phyloP scores from a whole-genome alignment of 2,329 filamentous ascomycete species.

The Thelonectria rubi region DNA sequence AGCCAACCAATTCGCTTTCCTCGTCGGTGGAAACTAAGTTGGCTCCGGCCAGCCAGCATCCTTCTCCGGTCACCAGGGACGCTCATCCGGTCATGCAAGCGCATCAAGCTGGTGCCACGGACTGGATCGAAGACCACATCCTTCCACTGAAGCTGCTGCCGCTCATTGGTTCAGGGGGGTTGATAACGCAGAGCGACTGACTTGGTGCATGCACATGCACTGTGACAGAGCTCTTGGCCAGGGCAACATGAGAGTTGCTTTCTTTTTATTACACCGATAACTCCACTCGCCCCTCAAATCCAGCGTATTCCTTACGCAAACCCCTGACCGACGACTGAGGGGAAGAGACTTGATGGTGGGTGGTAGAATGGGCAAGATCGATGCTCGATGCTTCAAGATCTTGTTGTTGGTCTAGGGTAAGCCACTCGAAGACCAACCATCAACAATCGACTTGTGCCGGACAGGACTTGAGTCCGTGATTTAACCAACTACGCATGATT shows the following conservation, averaged over 20 bases:
- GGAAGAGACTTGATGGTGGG: background rate
- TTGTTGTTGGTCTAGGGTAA: too few relatives aligned
- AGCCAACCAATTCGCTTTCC: background rate
- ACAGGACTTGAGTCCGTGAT: too few relatives aligned
- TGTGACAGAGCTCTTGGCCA: background rate
- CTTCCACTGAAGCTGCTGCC: constrained; percentile 5
- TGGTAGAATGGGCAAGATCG: too few relatives aligned
- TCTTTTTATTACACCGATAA: constrained; percentile 19
- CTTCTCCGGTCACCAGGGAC: constrained; percentile 15
- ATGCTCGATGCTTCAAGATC: too few relatives aligned
- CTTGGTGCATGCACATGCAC: background rate
- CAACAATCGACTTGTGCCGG: too few relatives aligned
- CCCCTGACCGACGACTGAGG: background rate
- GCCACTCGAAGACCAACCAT: too few relatives aligned
- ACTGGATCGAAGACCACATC: constrained; percentile 15
- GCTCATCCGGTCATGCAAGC: constrained; percentile 33
- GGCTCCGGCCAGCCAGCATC: constrained; percentile 7
- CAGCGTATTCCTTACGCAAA: background rate
- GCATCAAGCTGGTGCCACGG: constrained; percentile 22
- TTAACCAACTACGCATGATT: too few relatives aligned
- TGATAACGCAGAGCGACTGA: background rate
- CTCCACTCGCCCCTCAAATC: background rate
- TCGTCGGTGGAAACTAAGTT: constrained; percentile 7
- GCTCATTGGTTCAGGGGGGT: background rate
- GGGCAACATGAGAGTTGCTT: constrained; percentile 1